Evolutionary conservation across 352 stramenopile species (phyloP).

Genomic region (Ophiocytium majus): DNA sequence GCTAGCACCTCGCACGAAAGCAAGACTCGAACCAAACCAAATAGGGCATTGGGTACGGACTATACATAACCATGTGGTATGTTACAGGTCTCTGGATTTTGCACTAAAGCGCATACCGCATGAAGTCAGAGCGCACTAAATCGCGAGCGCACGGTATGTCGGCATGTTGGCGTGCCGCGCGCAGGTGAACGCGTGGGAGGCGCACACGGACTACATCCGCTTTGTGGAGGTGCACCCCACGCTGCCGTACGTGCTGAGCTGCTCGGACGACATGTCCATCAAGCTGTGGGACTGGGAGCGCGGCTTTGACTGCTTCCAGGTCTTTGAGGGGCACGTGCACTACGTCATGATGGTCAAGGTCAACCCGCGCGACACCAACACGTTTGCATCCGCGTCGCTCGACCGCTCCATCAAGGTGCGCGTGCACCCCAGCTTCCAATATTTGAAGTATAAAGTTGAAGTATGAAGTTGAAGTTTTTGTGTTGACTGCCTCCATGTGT

Average conservation of each 20-base stretch:
- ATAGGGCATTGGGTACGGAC: too few species aligned
- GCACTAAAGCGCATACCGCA: too few species aligned
- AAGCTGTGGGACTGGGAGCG: conserved; percentile 98
- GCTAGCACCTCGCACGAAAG: too few species aligned
- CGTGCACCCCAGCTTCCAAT: too few species aligned
- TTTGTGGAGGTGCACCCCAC: conserved; percentile 92
- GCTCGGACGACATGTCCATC: conserved; percentile 97
- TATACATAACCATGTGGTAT: too few species aligned
- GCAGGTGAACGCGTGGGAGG: conserved; percentile 84
- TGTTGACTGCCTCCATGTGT: conserved; percentile 71
- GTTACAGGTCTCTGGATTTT: too few species aligned
- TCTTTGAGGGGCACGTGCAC: conserved; percentile 88
- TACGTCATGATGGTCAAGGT: conserved; percentile 99
- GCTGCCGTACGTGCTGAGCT: conserved; percentile 82
- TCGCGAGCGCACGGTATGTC: too few species aligned
- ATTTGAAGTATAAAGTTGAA: too few species aligned
- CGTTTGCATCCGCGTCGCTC: conserved; percentile 93
- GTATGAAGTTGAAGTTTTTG: too few species aligned
- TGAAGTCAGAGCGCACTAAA: too few species aligned
- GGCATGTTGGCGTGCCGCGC: too few species aligned
- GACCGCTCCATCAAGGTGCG: conserved; percentile 93
- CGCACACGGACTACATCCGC: conserved; percentile 98
- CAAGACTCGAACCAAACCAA: too few species aligned
- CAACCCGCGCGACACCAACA: conserved; percentile 98
- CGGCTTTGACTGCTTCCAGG: conserved; percentile 71